Base-by-base conservation (phyloP, 352 stramenopile species). In the Phytopythium chamaehyphon region DNA sequence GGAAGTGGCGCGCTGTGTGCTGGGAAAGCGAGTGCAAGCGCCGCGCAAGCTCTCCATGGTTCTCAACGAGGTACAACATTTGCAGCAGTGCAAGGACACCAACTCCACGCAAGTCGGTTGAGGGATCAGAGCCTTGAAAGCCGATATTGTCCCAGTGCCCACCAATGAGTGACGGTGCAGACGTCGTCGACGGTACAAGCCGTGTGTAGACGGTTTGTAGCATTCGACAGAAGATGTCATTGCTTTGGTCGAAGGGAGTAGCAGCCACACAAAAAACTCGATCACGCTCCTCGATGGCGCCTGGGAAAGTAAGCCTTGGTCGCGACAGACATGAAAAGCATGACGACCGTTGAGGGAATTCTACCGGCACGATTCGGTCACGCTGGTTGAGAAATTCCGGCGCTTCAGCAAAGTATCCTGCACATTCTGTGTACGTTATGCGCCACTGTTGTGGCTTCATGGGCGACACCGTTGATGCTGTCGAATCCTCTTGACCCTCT, bases 71-170 rank as follows among this genome's bases (percentile, higher is more conserved):
- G 45, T 88, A 67, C 7, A 96, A 62, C 47, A 93, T 81, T 55
- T 96, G 85, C 33, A 97, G 64, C 23, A 97, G 57, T 35, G 84
- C 86, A 7, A 97, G 66, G 24, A 96, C 75, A 26, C 89, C 85
- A 31, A 85, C 90, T 18, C 81, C 83, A 23, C 88, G 81, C 21
- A 97, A 63, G 54, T 97, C 89, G 1, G 86, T 97, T 1, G 86
- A 74, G 6, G 89, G 89, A 52, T 97, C 88, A 7, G 47, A 76
- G 22, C 88, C 89, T 55, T 96, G 89, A 53, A 97, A 97, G 15
- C 89, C 89, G 26, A 97, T 81, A 9, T 71, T 64, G 57, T 96
- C 86, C 89, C 88, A 96, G 55, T 96, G 85, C 14, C 58, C 54
- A 15, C 85, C 84, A 3, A 76, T 76, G 10, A 88, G 68, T 16